These are phyloP conservation scores for Arthrobotrys entomopaga DNA, from an alignment of 2,329 filamentous ascomycete species.

Conservation along the genomic window DNA sequence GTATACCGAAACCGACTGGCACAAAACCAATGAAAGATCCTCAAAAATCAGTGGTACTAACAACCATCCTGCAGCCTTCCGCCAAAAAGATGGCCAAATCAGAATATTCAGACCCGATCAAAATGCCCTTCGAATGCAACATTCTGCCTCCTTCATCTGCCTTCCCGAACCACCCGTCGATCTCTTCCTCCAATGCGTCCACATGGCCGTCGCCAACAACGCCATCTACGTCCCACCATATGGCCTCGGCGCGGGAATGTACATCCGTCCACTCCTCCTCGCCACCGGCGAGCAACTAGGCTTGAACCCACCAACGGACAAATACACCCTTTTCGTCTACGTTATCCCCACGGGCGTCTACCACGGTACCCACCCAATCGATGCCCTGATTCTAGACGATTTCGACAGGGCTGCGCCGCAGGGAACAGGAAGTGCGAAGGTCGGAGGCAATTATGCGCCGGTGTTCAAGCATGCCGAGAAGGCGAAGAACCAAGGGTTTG, in stretches of 20 bases:
- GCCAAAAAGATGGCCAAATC: constrained; percentile 76
- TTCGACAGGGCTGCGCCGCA: constrained; percentile 94
- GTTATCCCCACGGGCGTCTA: constrained; percentile 93
- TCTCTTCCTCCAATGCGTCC: constrained; percentile 79
- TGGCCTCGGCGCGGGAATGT: constrained; percentile 88
- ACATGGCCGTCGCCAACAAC: constrained; percentile 85
- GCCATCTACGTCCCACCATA: constrained; percentile 91
- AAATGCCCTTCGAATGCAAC: constrained; percentile 85
- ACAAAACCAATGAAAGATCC: background rate
- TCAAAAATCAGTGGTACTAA: background rate
- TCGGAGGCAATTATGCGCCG: constrained; percentile 95
- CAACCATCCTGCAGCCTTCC: constrained; percentile 71
- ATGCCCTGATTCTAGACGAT: constrained; percentile 85
- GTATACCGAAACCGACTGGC: constrained; percentile 7
- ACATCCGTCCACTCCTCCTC: constrained; percentile 88
- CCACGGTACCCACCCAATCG: constrained; percentile 88
- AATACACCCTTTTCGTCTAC: constrained; percentile 85
- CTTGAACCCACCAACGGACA: constrained; percentile 79
- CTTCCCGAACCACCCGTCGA: constrained; percentile 81
- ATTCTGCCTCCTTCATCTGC: constrained; percentile 83
- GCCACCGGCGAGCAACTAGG: constrained; percentile 88
- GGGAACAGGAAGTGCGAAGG: constrained; percentile 89
- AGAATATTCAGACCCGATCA: constrained; percentile 86
- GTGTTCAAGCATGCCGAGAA: constrained; percentile 87
- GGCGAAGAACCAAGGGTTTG: constrained; percentile 80